A percentile compares a stretch with the other conserved stretches of the same genome.
Conservation (phyloP, 2,329 filamentous ascomycete genomes). For the Alternaria conjuncta region DNA sequence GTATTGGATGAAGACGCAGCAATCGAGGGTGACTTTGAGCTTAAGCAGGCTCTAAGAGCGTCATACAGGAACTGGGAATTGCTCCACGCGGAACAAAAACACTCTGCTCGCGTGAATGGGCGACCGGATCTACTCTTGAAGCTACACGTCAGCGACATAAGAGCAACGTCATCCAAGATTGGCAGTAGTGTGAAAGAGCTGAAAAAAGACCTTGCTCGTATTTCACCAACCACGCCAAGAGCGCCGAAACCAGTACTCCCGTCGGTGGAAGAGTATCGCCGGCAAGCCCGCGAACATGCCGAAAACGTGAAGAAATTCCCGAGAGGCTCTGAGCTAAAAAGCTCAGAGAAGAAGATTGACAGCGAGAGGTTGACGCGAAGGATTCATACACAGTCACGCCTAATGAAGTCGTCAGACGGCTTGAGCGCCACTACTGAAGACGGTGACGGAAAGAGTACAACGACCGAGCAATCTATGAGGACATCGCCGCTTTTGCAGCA, state of each 20-base stretch:
- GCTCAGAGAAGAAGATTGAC: constrained; percentile 8
- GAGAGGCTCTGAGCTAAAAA: neutral
- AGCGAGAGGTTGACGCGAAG: constrained; percentile 16
- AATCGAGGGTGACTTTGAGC: neutral
- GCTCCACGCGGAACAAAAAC: neutral
- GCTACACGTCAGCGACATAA: neutral
- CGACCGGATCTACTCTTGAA: neutral
- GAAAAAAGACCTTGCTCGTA: neutral
- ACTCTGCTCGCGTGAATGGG: neutral
- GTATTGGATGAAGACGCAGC: neutral
- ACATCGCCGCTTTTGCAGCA: neutral
- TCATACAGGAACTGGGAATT: neutral
- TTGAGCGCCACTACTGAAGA: neutral
- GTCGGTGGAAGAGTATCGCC: neutral
- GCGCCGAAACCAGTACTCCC: neutral
- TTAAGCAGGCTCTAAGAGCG: neutral
- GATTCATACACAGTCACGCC: constrained; percentile 22
- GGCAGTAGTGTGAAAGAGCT: neutral
- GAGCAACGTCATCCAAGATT: neutral
- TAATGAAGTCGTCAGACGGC: constrained; percentile 17
- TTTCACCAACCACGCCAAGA: neutral
- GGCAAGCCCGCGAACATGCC: neutral
- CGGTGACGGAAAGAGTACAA: neutral
- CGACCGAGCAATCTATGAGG: neutral
- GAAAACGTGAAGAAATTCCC: neutral